Conservation (phyloP, 2,329 filamentous ascomycete genomes). For the Juglanconis sp. region DNA sequence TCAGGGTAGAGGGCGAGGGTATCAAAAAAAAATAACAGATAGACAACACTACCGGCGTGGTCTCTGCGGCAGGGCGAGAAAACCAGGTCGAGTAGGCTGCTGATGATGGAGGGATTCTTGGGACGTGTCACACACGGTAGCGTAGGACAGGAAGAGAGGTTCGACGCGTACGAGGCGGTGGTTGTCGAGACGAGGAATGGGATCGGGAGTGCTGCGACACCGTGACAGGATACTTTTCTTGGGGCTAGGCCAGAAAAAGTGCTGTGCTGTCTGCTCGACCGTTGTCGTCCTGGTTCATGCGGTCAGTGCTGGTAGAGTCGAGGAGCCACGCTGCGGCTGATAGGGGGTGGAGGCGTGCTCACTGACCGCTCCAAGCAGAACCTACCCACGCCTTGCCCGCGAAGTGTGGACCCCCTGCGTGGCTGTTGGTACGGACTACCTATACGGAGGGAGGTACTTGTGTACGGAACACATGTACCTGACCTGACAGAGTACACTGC, state of each 20-base stretch:
- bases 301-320: neutral
- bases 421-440: neutral
- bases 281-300: neutral
- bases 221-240: neutral
- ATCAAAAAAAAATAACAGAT: conserved; percentile 5
- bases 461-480: neutral
- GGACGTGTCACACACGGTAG: neutral
- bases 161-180: neutral
- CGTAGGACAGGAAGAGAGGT: neutral
- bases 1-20: neutral
- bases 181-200: neutral
- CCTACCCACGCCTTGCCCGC: neutral
- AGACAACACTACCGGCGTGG: conserved; percentile 5
- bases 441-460: neutral
- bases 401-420: neutral
- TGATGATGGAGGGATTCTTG: neutral
- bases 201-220: neutral
- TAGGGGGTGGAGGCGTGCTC: conserved; percentile 5
- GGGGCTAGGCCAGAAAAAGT: conserved; percentile 1
- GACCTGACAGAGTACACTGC: neutral
- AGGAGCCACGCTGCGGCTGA: conserved; percentile 1
- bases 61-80: conserved; percentile 2
- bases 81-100: neutral
- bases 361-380: conserved; percentile 6
- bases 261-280: neutral